These are phyloP conservation scores for Conticribra guillardii DNA, from an alignment of 108 stramenopile species.

Conservation along the genomic window DNA sequence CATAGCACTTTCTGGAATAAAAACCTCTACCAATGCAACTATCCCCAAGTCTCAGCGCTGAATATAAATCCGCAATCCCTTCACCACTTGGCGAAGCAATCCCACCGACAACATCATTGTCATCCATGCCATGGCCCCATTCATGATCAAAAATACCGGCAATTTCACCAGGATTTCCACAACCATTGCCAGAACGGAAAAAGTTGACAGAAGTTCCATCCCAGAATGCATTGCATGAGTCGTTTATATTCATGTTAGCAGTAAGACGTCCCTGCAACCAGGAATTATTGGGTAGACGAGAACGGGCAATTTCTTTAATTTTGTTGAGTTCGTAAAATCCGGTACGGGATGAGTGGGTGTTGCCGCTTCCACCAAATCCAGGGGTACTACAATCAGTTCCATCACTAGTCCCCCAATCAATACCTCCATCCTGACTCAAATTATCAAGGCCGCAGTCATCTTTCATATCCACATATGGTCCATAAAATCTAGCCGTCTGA, in stretches of 20 bases:
- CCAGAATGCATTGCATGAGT: conserved; percentile 29
- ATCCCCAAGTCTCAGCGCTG: conserved; percentile 17
- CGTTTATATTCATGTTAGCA: conserved; percentile 14
- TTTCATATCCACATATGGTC: conserved; percentile 5
- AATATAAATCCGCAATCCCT: conserved; percentile 35
- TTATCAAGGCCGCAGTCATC: conserved; percentile 14
- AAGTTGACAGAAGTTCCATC: conserved; percentile 19
- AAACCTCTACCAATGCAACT: conserved; percentile 35
- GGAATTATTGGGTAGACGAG: conserved; percentile 10
- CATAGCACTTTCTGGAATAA: background rate
- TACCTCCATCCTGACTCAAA: conserved; percentile 3
- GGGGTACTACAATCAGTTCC: conserved; percentile 23
- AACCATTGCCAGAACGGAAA: conserved; percentile 14
- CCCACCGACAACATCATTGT: conserved; percentile 20
- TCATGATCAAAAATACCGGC: conserved; percentile 24
- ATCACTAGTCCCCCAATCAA: conserved; percentile 17
- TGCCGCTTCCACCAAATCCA: conserved; percentile 18
- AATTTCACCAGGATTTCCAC: conserved; percentile 29
- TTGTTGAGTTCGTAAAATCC: conserved; percentile 26
- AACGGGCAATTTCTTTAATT: conserved; percentile 14
- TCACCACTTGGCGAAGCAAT: conserved; percentile 17
- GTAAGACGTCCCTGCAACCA: conserved; percentile 14
- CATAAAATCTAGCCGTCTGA: conserved; percentile 13
- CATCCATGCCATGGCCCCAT: conserved; percentile 20
- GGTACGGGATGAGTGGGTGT: conserved; percentile 18